These are phyloP conservation scores for Nephelium lappaceum DNA, from an alignment of 345 rosid species.

Conservation along the genomic window DNA sequence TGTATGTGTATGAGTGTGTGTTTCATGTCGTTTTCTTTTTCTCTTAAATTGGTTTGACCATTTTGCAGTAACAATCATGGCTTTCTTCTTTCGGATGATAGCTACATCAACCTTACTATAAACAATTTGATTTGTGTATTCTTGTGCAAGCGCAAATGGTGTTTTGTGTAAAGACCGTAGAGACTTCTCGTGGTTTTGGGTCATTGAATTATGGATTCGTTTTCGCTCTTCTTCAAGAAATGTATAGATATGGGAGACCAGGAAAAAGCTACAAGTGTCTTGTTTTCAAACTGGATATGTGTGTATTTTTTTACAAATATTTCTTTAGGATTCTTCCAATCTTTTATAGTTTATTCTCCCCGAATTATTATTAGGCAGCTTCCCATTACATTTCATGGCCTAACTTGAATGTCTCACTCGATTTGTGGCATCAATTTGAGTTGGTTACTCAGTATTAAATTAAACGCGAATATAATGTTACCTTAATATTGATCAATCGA, in stretches of 20 bases:
- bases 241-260: neutral
- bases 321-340: neutral
- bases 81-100: constrained; percentile 18
- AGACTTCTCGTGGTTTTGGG: neutral
- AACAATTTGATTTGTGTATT: neutral
- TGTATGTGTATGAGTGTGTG: neutral
- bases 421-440: neutral
- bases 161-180: neutral
- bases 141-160: constrained; percentile 18
- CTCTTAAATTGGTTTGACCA: constrained; percentile 13
- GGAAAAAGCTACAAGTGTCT: constrained; percentile 19
- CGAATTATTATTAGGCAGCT: neutral
- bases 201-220: neutral
- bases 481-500: too few relatives aligned
- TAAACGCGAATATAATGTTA: too few relatives aligned
- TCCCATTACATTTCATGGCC: neutral
- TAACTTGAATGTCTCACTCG: neutral
- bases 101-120: constrained; percentile 1
- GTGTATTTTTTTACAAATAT: neutral
- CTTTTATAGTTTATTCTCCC: too few relatives aligned
- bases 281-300: neutral
- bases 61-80: too few relatives aligned
- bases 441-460: too few relatives aligned
- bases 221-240: neutral
- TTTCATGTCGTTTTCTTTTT: constrained; percentile 12